Conservation (phyloP, 108 stramenopile genomes). For the Cyclotella cryptica region DNA sequence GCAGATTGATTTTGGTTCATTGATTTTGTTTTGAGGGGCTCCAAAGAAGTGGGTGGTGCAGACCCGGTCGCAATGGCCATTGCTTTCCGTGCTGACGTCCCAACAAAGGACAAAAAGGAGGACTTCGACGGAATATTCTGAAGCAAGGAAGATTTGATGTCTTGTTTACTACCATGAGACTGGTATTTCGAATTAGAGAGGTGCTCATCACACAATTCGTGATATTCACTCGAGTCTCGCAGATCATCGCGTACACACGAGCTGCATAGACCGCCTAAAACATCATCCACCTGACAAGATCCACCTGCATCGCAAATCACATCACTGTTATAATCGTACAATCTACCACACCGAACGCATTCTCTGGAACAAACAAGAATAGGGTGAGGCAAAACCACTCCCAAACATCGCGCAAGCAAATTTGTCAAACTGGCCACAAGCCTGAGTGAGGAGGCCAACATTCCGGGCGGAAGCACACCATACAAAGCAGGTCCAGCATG, state of each 20-base stretch:
- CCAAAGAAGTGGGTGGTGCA: conserved; percentile 16
- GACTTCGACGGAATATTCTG: conserved; percentile 18
- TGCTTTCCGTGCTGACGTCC: conserved; percentile 42
- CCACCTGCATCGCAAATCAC: conserved; percentile 26
- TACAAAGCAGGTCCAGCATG: conserved; percentile 85
- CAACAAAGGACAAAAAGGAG: conserved; percentile 40
- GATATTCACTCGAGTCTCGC: not conserved
- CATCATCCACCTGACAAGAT: not conserved
- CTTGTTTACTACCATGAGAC: not conserved
- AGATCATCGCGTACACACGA: conserved; percentile 10
- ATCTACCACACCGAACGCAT: conserved; percentile 22
- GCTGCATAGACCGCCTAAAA: conserved; percentile 12
- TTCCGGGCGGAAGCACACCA: conserved; percentile 73
- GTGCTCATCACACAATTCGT: not conserved
- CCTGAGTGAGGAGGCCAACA: conserved; percentile 75
- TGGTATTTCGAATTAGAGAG: not conserved
- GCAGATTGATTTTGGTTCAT: conserved; percentile 6
- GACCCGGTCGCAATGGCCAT: conserved; percentile 31
- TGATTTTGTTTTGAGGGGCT: conserved; percentile 8
- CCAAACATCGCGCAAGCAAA: conserved; percentile 75
- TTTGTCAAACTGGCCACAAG: conserved; percentile 76
- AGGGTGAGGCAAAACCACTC: conserved; percentile 82
- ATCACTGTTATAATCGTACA: conserved; percentile 30
- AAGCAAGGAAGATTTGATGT: not conserved
- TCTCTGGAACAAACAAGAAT: conserved; percentile 54